A percentile compares a stretch with the other conserved stretches of the same genome.
phyloP scores from a whole-genome alignment of 106 monocot species.

The Dendrobium chrysotoxum region DNA sequence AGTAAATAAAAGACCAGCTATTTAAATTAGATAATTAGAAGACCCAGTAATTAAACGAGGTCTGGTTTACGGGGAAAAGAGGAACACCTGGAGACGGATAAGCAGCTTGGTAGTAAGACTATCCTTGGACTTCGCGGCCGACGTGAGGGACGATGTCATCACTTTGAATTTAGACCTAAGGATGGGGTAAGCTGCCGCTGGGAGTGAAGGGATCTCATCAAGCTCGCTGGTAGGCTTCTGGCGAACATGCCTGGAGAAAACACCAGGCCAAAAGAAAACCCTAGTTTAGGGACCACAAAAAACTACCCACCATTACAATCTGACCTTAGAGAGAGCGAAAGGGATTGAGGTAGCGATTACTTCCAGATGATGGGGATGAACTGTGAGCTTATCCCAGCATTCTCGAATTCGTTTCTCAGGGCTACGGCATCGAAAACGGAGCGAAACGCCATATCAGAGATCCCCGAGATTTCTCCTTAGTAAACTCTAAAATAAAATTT shows the following conservation, averaged over 20 bases:
- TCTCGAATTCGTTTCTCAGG: conserved; percentile 45
- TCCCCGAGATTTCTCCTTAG: neutral
- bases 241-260: conserved; percentile 46
- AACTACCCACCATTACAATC: neutral
- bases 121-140: conserved; percentile 65
- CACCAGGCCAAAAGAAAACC: conserved; percentile 5
- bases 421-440: conserved; percentile 72
- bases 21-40: neutral
- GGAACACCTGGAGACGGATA: conserved; percentile 69
- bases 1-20: too few relatives aligned
- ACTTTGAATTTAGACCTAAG: conserved; percentile 68
- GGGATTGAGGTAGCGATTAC: conserved; percentile 9
- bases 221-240: conserved; percentile 75
- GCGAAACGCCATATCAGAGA: conserved; percentile 27
- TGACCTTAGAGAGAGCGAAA: conserved; percentile 1
- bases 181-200: conserved; percentile 63
- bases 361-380: conserved; percentile 73
- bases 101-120: conserved; percentile 89
- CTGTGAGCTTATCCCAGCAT: conserved; percentile 40
- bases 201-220: conserved; percentile 73
- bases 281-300: conserved; percentile 5
- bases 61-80: neutral
- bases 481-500: too few relatives aligned
- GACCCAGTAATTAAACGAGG: neutral
- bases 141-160: conserved; percentile 59